Evolutionary conservation across 169 alveolate genomes (phyloP).

Genomic region (Amoebophrya sp.): DNA sequence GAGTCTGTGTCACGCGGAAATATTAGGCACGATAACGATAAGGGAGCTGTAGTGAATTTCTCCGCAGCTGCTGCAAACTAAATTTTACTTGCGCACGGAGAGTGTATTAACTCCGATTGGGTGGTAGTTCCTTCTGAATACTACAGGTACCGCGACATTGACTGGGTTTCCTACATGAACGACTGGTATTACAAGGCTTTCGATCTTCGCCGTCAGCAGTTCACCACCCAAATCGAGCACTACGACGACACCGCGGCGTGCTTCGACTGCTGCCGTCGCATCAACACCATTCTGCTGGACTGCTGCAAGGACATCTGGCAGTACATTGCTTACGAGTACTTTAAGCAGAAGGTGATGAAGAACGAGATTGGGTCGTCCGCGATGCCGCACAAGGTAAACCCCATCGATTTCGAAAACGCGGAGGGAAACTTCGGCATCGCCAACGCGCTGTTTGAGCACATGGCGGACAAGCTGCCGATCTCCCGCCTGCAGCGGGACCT

Average conservation of each 20-base stretch:
- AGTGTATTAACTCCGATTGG: too few species aligned
- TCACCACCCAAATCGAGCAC: conserved; percentile 87
- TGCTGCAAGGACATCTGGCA: conserved; percentile 88
- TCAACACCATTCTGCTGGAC: conserved; percentile 80
- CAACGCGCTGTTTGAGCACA: conserved; percentile 66
- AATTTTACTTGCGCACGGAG: too few species aligned
- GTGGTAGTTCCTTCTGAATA: too few species aligned
- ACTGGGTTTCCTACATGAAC: conserved; percentile 59
- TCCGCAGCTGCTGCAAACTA: too few species aligned
- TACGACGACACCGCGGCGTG: conserved; percentile 77
- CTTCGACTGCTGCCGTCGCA: conserved; percentile 63
- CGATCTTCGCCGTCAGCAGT: conserved; percentile 69
- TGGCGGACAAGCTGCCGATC: conserved; percentile 75
- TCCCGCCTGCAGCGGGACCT: conserved; percentile 88
- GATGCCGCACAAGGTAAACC: conserved; percentile 65
- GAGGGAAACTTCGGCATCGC: conserved; percentile 93
- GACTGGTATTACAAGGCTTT: conserved; percentile 54
- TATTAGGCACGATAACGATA: too few species aligned
- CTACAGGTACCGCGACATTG: conserved; percentile 72
- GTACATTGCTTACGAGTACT: conserved; percentile 51
- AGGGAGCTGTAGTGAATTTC: too few species aligned
- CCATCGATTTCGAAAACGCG: conserved; percentile 89
- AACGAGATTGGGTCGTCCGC: conserved; percentile 92
- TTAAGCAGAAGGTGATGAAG: conserved; percentile 43
- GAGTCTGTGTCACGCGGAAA: too few species aligned